Conservation (phyloP, 495 filamentous ascomycete genomes). For the Chlorociboria aeruginascens region DNA sequence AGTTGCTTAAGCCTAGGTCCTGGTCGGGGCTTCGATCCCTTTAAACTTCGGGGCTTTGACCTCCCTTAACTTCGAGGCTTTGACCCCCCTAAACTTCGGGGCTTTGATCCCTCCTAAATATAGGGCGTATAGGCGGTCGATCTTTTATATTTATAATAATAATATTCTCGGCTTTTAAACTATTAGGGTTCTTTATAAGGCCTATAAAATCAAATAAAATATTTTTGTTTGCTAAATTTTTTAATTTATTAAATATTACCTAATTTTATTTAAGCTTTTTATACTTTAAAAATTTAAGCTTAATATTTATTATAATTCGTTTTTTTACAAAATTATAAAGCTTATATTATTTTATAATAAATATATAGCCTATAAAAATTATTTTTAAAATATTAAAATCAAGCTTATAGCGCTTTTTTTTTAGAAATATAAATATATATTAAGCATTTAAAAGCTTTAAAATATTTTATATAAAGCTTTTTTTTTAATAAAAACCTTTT, state of each 20-base stretch:
- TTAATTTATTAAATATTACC: neutral
- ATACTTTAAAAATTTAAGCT: neutral
- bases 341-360: neutral
- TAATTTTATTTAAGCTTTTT: neutral
- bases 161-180: neutral
- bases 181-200: neutral
- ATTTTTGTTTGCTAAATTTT: neutral
- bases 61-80: too few relatives aligned
- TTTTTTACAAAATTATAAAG: neutral
- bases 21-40: neutral
- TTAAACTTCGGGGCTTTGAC: neutral
- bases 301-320: neutral
- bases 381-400: neutral
- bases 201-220: neutral
- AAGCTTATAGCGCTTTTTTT: neutral
- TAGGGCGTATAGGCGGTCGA: too few relatives aligned
- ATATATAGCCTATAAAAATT: too few relatives aligned
- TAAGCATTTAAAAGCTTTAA: neutral
- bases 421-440: neutral
- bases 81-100: too few relatives aligned
- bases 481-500: constrained; percentile 1
- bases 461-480: neutral
- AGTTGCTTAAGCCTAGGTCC: neutral
- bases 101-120: too few relatives aligned
- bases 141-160: too few relatives aligned